Evolutionary conservation across 2,329 filamentous ascomycete genomes (phyloP).

Genomic region (Leptographium flavum): DNA sequence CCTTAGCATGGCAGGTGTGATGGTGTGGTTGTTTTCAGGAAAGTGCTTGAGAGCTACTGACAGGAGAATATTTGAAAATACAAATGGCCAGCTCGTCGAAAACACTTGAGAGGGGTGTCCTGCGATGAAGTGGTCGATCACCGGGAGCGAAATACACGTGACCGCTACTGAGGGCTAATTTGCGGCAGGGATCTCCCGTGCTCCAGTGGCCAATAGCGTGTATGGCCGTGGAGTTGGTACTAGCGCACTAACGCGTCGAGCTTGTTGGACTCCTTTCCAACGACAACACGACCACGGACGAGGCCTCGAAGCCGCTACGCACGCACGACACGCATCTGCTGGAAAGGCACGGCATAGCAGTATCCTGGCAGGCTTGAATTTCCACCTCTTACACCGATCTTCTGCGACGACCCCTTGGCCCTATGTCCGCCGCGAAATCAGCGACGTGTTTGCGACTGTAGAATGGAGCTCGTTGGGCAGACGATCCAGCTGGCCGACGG

Average conservation of each 20-base stretch:
- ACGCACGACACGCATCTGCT: background rate
- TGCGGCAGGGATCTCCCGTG: background rate
- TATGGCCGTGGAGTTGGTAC: conserved; percentile 3
- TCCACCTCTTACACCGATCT: too few species aligned
- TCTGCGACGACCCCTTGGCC: too few species aligned
- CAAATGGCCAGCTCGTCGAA: too few species aligned
- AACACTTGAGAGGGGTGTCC: too few species aligned
- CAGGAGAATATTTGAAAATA: too few species aligned
- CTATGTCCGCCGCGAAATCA: background rate
- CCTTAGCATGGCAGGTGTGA: too few species aligned
- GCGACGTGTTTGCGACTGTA: background rate
- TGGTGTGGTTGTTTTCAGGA: too few species aligned
- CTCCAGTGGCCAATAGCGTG: conserved; percentile 1
- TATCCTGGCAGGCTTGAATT: too few species aligned
- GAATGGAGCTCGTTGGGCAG: conserved; percentile 51
- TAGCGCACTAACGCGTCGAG: background rate
- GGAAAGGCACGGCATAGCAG: background rate
- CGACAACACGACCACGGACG: background rate
- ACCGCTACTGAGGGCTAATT: background rate
- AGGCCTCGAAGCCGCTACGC: background rate
- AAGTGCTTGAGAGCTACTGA: too few species aligned
- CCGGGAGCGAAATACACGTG: background rate
- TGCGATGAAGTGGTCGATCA: too few species aligned
- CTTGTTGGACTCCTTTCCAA: background rate
- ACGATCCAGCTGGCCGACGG: conserved; percentile 67